Conservation (phyloP, 2,329 filamentous ascomycete genomes). For the Sporothrix dimorphospora region DNA sequence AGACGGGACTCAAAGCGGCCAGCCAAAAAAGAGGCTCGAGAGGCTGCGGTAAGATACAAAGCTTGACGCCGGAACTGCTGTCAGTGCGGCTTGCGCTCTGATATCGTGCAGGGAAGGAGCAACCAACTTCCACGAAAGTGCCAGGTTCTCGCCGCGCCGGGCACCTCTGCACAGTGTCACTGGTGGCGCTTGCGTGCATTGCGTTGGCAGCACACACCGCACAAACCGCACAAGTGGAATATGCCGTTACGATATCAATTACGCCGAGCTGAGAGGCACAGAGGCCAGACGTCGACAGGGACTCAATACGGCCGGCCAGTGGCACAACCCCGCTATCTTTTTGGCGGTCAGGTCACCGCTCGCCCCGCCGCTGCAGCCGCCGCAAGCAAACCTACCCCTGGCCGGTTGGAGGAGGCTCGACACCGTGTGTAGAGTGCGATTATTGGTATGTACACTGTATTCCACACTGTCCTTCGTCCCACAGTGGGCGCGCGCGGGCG, state of each 20-base stretch:
- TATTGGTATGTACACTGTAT: neutral
- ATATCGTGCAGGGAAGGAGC: neutral
- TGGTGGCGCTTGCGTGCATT: neutral
- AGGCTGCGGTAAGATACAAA: constrained; percentile 1
- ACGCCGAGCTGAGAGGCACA: neutral
- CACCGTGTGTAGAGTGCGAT: neutral
- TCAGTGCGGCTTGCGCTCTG: constrained; percentile 11
- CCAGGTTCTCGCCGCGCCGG: neutral
- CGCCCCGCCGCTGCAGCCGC: constrained; percentile 19
- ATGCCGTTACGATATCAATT: neutral
- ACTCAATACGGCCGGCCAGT: constrained; percentile 4
- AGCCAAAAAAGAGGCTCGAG: constrained; percentile 12
- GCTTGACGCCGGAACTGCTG: constrained; percentile 5
- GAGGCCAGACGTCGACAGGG: neutral
- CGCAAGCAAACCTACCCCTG: neutral
- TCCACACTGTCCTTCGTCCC: neutral
- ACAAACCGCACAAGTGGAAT: constrained; percentile 1
- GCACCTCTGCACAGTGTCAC: neutral
- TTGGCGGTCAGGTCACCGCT: constrained; percentile 10
- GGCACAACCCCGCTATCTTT: constrained; percentile 19
- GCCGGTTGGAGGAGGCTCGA: neutral
- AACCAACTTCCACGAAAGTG: neutral
- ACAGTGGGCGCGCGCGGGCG: neutral
- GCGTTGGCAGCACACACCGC: neutral
- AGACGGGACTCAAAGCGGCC: too few species aligned